Evolutionary conservation across 2,329 filamentous ascomycete species (phyloP).

Genomic region (Cordyceps militaris): DNA sequence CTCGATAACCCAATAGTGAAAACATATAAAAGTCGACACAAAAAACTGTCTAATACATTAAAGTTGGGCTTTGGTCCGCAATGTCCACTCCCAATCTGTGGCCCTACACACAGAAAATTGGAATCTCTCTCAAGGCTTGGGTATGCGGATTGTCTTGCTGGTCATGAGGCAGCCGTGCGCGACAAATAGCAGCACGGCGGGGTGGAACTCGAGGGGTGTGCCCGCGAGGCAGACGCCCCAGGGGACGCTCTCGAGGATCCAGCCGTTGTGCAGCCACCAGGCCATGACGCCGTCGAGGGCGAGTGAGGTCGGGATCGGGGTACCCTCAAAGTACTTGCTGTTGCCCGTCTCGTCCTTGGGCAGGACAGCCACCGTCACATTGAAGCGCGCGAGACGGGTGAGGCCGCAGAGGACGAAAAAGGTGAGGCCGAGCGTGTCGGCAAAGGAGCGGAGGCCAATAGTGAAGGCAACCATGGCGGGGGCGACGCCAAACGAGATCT

Average conservation of each 20-base stretch:
- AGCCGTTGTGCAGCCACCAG: slow-evolving; percentile 77
- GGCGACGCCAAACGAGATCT: slow-evolving; percentile 94
- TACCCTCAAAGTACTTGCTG: slow-evolving; percentile 92
- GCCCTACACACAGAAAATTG: too few species aligned
- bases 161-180: slow-evolving; percentile 92
- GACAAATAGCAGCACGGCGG: slow-evolving; percentile 71
- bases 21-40: neutral
- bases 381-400: slow-evolving; percentile 91
- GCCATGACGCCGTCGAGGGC: slow-evolving; percentile 77
- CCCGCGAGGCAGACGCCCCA: slow-evolving; percentile 62
- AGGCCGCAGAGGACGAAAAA: slow-evolving; percentile 95
- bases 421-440: slow-evolving; percentile 73
- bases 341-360: slow-evolving; percentile 92
- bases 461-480: slow-evolving; percentile 84
- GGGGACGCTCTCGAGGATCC: slow-evolving; percentile 73
- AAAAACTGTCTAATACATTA: neutral
- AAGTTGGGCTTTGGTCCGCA: too few species aligned
- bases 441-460: slow-evolving; percentile 73
- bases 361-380: slow-evolving; percentile 82
- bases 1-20: neutral
- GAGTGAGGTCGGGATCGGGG: slow-evolving; percentile 87
- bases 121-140: slow-evolving; percentile 61
- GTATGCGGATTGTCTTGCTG: slow-evolving; percentile 89
- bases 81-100: too few species aligned
- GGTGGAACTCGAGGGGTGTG: slow-evolving; percentile 73